Evolutionary conservation across 176 grass and related monocot genomes (phyloP), one percentile per base, ranked within the genome.

Genomic region (Zizania latifolia): DNA sequence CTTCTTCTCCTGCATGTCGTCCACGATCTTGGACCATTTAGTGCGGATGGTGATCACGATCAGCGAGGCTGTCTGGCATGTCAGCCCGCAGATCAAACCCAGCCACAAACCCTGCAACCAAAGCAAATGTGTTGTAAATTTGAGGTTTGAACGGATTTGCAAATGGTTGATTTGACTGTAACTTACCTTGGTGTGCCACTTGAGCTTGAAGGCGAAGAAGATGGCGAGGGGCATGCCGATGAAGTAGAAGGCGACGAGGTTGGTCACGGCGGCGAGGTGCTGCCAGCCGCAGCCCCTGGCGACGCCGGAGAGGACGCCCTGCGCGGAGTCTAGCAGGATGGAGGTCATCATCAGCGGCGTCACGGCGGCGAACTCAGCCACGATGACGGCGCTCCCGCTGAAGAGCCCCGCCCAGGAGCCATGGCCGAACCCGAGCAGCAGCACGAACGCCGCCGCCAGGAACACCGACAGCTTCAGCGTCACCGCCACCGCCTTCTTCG

Each of bases 281-380:
- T 99, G 95, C 95, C 92, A 99, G 0, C 95, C 95, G 60, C 95
- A 99, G 13, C 95, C 95, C 74, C 95, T 92, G 0, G 95, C 23
- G 4, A 94, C 91, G 14, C 95, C 95, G 22, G 91, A 99, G 6
- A 99, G 66, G 37, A 99, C 79, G 27, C 95, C 91, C 70, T 99
- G 92, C 38, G 82, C 84, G 0, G 95, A 90, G 81, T 99, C 95
- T 26, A 99, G 78, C 37, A 99, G 55, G 73, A 99, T 92, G 58
- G 91, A 92, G 45, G 67, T 6, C 55, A 69, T 64, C 60, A 99
- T 44, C 0, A 99, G 56, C 3, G 89, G 91, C 66, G 87, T 74
- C 81, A 92, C 86, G 62, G 62, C 82, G 17, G 82, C 89, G 76
- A 86, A 99, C 65, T 74, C 76, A 17, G 55, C 82, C 39, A 36